Conservation (phyloP, 2,329 filamentous ascomycete species). For the Myriosclerotinia scirpicola region DNA sequence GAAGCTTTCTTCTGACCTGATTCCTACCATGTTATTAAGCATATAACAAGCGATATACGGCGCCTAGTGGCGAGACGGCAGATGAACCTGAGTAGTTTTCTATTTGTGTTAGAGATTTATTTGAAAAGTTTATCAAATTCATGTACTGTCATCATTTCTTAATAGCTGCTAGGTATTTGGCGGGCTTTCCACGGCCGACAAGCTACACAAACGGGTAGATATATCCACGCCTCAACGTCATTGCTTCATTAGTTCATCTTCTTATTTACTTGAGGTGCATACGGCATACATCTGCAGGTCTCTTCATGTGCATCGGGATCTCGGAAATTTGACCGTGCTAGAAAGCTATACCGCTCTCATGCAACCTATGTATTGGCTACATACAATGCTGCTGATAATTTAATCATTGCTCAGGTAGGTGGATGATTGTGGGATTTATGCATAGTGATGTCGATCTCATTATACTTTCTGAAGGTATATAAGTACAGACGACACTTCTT, state of each 20-base stretch:
- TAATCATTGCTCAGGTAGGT: not conserved
- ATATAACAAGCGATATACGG: not conserved
- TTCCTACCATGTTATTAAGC: not conserved
- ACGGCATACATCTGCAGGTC: not conserved
- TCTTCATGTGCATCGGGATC: not conserved
- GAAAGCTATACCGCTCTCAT: not conserved
- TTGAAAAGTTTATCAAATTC: not conserved
- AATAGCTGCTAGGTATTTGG: not conserved
- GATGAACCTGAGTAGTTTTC: not conserved
- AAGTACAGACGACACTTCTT: not conserved
- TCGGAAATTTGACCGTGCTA: not conserved
- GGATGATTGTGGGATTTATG: not conserved
- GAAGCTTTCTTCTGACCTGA: not conserved
- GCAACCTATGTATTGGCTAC: not conserved
- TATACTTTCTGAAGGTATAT: not conserved
- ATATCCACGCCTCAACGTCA: not conserved
- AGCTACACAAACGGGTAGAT: not conserved
- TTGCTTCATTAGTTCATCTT: not conserved
- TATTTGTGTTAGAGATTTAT: not conserved
- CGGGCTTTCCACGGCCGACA: no score
- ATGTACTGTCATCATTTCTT: not conserved
- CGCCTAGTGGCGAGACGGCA: not conserved
- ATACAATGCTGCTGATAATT: not conserved
- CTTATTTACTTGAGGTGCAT: not conserved
- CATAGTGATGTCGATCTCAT: not conserved